phyloP scores from a whole-genome alignment of 441 rosid species.

The Bocquillonia castaneifolia region DNA sequence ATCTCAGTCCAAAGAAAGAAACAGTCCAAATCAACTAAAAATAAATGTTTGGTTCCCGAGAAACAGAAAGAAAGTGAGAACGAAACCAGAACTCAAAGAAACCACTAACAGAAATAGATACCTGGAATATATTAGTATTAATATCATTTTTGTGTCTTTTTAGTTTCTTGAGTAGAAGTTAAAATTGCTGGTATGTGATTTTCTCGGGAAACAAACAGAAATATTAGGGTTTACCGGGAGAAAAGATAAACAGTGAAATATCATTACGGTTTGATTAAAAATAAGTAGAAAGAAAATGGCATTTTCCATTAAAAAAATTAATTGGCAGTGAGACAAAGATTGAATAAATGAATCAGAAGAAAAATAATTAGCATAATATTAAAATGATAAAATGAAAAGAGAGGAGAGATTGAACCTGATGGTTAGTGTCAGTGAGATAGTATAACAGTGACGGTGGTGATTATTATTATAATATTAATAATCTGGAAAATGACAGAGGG shows the following conservation, averaged over 20 bases:
- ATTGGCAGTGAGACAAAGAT: too few relatives aligned
- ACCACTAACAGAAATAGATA: too few relatives aligned
- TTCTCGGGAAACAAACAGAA: constrained; percentile 17
- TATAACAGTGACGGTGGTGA: too few relatives aligned
- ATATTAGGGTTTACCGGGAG: constrained; percentile 18
- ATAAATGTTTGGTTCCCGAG: neutral
- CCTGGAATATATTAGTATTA: too few relatives aligned
- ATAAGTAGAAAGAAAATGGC: neutral
- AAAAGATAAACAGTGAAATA: neutral
- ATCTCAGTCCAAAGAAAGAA: neutral
- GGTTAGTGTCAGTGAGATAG: too few relatives aligned
- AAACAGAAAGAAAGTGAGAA: neutral
- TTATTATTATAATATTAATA: too few relatives aligned
- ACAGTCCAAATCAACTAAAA: neutral
- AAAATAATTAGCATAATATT: too few relatives aligned
- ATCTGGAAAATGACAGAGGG: too few relatives aligned
- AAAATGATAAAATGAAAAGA: too few relatives aligned
- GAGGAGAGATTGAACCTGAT: too few relatives aligned
- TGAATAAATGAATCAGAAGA: too few relatives aligned
- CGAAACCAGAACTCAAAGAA: neutral
- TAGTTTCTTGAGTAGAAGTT: neutral
- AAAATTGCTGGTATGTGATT: neutral
- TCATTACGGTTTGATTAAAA: neutral
- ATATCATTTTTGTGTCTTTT: neutral
- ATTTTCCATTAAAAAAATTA: neutral